Base-by-base conservation (phyloP, 2,329 filamentous ascomycete genomes). In the Apiospora koreana region DNA sequence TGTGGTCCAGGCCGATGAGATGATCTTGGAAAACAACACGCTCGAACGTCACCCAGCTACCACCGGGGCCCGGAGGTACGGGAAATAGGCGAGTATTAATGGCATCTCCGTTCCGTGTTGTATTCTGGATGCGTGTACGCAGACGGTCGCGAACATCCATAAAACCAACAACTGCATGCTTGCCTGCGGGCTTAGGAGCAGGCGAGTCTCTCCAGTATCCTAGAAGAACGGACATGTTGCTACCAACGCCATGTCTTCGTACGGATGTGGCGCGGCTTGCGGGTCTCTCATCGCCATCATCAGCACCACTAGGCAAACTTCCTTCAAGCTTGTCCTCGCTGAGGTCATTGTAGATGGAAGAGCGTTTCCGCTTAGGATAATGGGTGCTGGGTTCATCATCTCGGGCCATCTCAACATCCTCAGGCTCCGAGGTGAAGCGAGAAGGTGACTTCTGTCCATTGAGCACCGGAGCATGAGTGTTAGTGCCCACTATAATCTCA, bases 11-110 rank as follows among this genome's bases (percentile, higher is more conserved):
- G 2, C 84, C 84, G 18, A 87, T 80, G 0, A 91, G 84, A 70
- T 90, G 87, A 9, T 85, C 77, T 2, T 87, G 85, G 74, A 91
- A 91, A 28, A 89, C 84, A 41, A 91, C 84, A 25, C 87, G 83
- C 70, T 89, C 86, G 73, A 91, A 91, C 0, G 88, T 90, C 31
- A 91, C 88, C 89, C 88, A 91, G 76, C 88, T 90, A 68, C 87
- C 88, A 28, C 88, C 88, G 1, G 88, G 87, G 0, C 88, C 89
- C 2, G 87, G 85, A 1, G 88, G 88, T 4, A 89, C 74, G 16
- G 77, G 77, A 75, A 42, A 87, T 81, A 76, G 83, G 83, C 38
- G 80, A 50, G 81, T 77, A 7, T 83, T 80, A 38, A 90, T 81
- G 2, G 81, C 75, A 14, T 86, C 82, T 16, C 87, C 87, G 2